Base-by-base conservation (phyloP, 177 flowering plant genomes). In the Tripterygium wilfordii region DNA sequence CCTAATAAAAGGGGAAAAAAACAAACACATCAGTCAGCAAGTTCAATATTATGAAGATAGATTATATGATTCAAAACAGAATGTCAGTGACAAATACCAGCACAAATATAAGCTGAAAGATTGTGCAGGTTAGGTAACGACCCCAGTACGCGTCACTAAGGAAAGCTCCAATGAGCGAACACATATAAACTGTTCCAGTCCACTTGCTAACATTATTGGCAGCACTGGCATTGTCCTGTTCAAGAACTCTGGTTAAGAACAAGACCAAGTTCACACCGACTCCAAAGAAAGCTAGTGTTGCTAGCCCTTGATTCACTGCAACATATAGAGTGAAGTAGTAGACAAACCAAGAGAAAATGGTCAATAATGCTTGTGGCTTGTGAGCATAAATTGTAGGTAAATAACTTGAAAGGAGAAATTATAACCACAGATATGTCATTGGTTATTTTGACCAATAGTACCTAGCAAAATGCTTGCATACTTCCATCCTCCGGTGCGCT, bases 141-240 rank as follows among this genome's bases (percentile, higher is more conserved):
- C 90, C 95, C 88, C 85, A 83, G 39, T 85, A 85, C 0, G 90
- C 83, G 39, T 85, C 95, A 41, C 95, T 85, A 12, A 85, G 78
- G 54, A 85, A 83, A 4, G 95, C 95, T 8, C 80, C 95, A 0
- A 85, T 29, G 15, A 83, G 43, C 0, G 95, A 85, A 57, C 69
- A 82, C 32, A 83, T 10, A 31, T 85, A 85, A 13, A 85, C 89
- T 0, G 89, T 85, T 25, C 95, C 95, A 0, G 95, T 85, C 95
- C 95, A 85, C 23, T 54, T 75, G 71, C 90, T 83, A 21, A 85
- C 83, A 39, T 42, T 79, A 40, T 85, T 85, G 3, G 90, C 90
- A 30, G 95, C 95, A 27, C 32, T 39, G 3, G 90, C 90, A 60
- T 74, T 85, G 15, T 57, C 66, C 57, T 85, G 83, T 0, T 53